Base-by-base conservation (phyloP, 2,329 filamentous ascomycete species). In the Ceratocystis colombiana region DNA sequence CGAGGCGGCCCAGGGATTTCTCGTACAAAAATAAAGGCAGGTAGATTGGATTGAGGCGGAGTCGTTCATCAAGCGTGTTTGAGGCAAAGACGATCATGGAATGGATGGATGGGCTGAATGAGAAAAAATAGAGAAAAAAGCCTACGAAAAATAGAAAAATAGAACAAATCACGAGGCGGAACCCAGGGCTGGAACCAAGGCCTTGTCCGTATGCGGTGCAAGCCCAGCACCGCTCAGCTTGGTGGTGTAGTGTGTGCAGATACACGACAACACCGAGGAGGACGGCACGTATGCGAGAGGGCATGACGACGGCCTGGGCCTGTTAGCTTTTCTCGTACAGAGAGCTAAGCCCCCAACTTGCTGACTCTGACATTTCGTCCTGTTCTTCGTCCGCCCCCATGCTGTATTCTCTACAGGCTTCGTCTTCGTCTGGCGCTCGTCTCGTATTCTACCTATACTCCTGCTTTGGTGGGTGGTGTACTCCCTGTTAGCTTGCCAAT, bases 401-500 rank as follows among this genome's bases (percentile, higher is more conserved):
- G 37, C 33, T 37, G 10, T 41, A 5, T 15, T 15, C 37, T 20
- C 48, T 53, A 12, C 8, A 2, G 48, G 48, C n/a, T 8, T 53
- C n/a, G 48, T 53, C n/a, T 22, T 10, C 15, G 6, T 25, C 3
- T 17, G 48, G 48, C 12, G 37, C 37, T 41, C 10, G 37, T 41
- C 48, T 20, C 22, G 48, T n/a, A 53, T 8, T 10, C 53, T 12
- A 17, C 22, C 17, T 15, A 17, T 7, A 12, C 25, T n/a, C 6
- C 25, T 30, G 25, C 25, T 57, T 17, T 30, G 64, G 53, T 25
- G 8, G n/a, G 10, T 37, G 10, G 28, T 7, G 62, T 57, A 64
- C 44, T 22, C 50, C 5, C 62, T 73, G 72, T 71, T 73, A 73
- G 70, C 63, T 41, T 41, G 69, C 65, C 68, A 69, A 72, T 73